These are phyloP conservation scores for Candolleomyces eurysporus DNA, from an alignment of 768 basidiomycete genomes.

Conservation along the genomic window DNA sequence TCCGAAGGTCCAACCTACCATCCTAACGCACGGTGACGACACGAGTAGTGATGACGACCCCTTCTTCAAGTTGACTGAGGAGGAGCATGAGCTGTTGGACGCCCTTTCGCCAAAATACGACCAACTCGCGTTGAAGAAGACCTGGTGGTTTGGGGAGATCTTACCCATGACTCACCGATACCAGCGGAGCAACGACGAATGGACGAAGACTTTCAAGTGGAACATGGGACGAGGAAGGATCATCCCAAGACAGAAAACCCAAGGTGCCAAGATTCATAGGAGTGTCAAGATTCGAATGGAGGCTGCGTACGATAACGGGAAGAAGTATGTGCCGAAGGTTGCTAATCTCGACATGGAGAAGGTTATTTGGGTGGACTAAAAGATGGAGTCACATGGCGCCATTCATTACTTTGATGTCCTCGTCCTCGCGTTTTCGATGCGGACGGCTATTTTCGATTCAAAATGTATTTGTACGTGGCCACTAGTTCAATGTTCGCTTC, in stretches of 20 bases:
- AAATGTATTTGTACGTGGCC: too few species aligned
- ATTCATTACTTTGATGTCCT: neutral
- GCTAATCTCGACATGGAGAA: constrained; percentile 26
- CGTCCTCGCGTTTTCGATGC: too few species aligned
- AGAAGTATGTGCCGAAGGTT: constrained; percentile 37
- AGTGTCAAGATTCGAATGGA: constrained; percentile 56
- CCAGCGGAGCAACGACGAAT: constrained; percentile 30
- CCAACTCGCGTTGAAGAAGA: constrained; percentile 41
- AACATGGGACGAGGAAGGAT: constrained; percentile 39
- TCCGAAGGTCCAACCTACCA: constrained; percentile 13
- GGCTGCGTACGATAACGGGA: constrained; percentile 34
- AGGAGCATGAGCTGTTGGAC: constrained; percentile 63
- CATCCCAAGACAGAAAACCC: constrained; percentile 38
- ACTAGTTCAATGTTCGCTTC: too few species aligned
- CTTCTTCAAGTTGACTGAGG: constrained; percentile 43
- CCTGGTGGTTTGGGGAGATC: constrained; percentile 73
- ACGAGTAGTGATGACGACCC: constrained; percentile 43
- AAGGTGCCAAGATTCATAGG: constrained; percentile 44
- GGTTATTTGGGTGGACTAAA: constrained; percentile 38
- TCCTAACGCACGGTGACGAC: constrained; percentile 41
- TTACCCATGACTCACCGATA: constrained; percentile 41
- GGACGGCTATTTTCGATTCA: too few species aligned
- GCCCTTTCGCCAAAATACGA: constrained; percentile 58
- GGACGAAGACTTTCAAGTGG: constrained; percentile 22
- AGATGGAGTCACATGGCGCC: neutral